phyloP scores from a whole-genome alignment of 2,329 filamentous ascomycete species.

The Botrytis porri region DNA sequence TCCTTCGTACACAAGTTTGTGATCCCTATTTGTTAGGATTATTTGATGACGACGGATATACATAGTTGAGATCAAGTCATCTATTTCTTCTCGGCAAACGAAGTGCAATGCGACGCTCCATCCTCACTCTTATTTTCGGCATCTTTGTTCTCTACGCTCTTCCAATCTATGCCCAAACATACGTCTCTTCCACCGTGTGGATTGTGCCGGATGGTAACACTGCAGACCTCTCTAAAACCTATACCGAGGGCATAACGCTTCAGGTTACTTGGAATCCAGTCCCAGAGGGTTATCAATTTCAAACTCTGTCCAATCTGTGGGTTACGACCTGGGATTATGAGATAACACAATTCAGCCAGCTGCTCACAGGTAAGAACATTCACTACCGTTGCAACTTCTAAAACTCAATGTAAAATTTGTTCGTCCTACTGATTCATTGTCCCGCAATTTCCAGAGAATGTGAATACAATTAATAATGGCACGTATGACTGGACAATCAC shows the following conservation, averaged over 20 bases:
- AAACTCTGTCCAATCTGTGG: not conserved
- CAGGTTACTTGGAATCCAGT: not conserved
- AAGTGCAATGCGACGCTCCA: not conserved
- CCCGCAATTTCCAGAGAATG: not conserved
- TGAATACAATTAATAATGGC: not conserved
- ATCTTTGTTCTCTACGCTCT: not conserved
- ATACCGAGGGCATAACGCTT: not conserved
- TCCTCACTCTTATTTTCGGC: not conserved
- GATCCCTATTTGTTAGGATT: not conserved
- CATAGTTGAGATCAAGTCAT: no score
- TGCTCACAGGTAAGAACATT: not conserved
- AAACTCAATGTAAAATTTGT: no score
- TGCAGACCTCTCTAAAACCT: not conserved
- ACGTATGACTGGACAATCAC: constrained; percentile 5
- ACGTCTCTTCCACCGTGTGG: constrained; percentile 4
- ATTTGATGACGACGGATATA: not conserved
- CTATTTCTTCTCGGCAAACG: not conserved
- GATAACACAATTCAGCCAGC: not conserved
- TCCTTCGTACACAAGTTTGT: not conserved
- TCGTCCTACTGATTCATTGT: not conserved
- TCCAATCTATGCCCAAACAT: not conserved
- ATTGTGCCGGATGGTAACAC: not conserved
- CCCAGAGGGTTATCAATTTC: not conserved
- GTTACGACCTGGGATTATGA: not conserved
- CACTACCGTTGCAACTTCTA: not conserved